Evolutionary conservation across 306 rosid genomes (phyloP).

Genomic region (Fragaria nilgerrensis): DNA sequence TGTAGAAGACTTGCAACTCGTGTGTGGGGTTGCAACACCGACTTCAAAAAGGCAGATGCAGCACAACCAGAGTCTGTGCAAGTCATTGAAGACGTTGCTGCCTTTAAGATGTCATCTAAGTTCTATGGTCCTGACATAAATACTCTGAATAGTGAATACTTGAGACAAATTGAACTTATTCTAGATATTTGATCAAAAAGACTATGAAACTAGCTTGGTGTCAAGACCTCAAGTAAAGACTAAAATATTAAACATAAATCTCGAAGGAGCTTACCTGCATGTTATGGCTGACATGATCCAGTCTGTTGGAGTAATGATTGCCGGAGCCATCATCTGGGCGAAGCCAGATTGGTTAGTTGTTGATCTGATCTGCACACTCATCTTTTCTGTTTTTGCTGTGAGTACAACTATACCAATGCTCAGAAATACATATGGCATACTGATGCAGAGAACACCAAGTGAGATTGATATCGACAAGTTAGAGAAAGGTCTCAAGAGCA

Average conservation of each 20-base stretch:
- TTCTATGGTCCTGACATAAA: conserved; percentile 43
- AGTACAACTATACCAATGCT: conserved; percentile 70
- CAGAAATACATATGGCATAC: conserved; percentile 51
- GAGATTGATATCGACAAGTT: conserved; percentile 55
- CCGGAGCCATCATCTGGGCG: conserved; percentile 77
- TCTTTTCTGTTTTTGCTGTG: conserved; percentile 69
- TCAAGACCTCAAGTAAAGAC: conserved; percentile 32
- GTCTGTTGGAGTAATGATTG: conserved; percentile 90
- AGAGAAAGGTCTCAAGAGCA: conserved; percentile 53
- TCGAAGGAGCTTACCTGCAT: conserved; percentile 95
- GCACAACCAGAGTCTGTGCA: conserved; percentile 31
- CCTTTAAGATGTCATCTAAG: conserved; percentile 59
- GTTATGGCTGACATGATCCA: conserved; percentile 87
- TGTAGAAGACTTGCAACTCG: conserved; percentile 68
- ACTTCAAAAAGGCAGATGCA: conserved; percentile 45
- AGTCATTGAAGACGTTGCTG: conserved; percentile 47
- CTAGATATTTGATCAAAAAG: background rate
- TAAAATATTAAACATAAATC: conserved; percentile 54
- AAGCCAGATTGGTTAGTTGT: conserved; percentile 71
- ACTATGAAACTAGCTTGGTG: conserved; percentile 47
- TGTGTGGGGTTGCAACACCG: conserved; percentile 87
- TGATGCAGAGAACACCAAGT: conserved; percentile 68
- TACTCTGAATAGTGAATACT: conserved; percentile 7
- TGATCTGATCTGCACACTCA: conserved; percentile 70
- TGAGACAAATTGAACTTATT: background rate